phyloP scores from a whole-genome alignment of 768 basidiomycete species.

The Trametes villosa region DNA sequence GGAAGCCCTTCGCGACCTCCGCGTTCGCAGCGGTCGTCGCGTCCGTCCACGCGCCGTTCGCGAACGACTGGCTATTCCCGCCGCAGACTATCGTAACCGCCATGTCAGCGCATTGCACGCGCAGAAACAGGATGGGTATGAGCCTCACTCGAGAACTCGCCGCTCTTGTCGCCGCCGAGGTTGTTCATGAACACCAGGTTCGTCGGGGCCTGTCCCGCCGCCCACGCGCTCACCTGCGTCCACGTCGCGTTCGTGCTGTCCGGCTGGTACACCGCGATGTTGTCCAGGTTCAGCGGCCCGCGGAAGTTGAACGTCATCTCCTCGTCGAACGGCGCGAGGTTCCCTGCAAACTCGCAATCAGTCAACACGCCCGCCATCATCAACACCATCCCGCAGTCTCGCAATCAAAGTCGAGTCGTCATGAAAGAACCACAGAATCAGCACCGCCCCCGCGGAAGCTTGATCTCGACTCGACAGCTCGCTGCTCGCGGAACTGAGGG shows the following conservation, averaged over 20 bases:
- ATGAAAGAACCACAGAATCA: background rate
- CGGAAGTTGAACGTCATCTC: constrained; percentile 35
- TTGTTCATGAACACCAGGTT: constrained; percentile 40
- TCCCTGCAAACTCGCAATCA: constrained; percentile 12
- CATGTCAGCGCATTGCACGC: background rate
- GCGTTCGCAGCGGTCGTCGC: constrained; percentile 32
- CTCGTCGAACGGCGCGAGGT: constrained; percentile 35
- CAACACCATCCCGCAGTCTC: too few relatives aligned
- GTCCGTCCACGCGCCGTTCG: constrained; percentile 30
- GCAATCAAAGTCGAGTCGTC: too few relatives aligned
- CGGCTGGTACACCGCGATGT: constrained; percentile 38
- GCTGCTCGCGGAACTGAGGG: too few relatives aligned
- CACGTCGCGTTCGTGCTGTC: constrained; percentile 27
- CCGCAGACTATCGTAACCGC: constrained; percentile 27
- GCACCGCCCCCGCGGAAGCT: background rate
- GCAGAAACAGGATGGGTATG: background rate
- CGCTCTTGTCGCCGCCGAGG: constrained; percentile 30
- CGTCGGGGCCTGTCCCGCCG: constrained; percentile 21
- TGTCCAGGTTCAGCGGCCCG: constrained; percentile 32
- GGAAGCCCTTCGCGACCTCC: constrained; percentile 24
- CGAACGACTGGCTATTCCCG: constrained; percentile 36
- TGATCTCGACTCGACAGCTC: background rate
- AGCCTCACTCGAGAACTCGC: constrained; percentile 29
- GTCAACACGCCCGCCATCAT: too few relatives aligned
- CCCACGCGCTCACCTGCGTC: constrained; percentile 31